A percentile compares a stretch with the other conserved stretches of the same genome.
These are phyloP conservation scores for Umbelopsis sp. DNA, from an alignment of 371 early-diverging fungal species.

Conservation along the genomic window DNA sequence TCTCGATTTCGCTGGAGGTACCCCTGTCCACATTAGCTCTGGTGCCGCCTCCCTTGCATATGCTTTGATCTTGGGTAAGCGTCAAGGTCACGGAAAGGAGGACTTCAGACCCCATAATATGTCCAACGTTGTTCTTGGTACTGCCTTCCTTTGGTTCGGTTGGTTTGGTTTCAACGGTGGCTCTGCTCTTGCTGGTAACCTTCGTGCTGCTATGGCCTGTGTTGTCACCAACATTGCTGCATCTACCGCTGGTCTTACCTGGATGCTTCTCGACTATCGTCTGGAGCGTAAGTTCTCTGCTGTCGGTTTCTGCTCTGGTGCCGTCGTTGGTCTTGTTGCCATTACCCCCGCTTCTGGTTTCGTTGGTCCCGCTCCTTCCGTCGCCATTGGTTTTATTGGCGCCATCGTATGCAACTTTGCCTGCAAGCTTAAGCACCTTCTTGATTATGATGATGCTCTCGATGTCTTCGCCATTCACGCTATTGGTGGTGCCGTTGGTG, in stretches of 20 bases:
- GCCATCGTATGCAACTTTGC: slow-evolving; percentile 78
- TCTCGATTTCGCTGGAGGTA: slow-evolving; percentile 90
- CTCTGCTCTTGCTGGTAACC: slow-evolving; percentile 78
- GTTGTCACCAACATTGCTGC: slow-evolving; percentile 87
- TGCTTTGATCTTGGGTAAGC: slow-evolving; percentile 79
- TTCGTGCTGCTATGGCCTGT: slow-evolving; percentile 86
- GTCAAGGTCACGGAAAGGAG: slow-evolving; percentile 67
- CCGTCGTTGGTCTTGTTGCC: slow-evolving; percentile 90
- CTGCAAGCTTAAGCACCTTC: slow-evolving; percentile 73
- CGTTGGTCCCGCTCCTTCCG: slow-evolving; percentile 81
- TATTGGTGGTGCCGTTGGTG: slow-evolving; percentile 87
- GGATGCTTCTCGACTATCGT: slow-evolving; percentile 83
- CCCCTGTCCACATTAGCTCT: slow-evolving; percentile 90
- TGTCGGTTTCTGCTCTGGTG: slow-evolving; percentile 91
- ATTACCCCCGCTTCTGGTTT: slow-evolving; percentile 94
- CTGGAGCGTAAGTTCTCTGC: slow-evolving; percentile 80
- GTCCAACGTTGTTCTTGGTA: slow-evolving; percentile 83
- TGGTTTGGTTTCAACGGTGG: slow-evolving; percentile 93
- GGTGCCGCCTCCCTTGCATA: slow-evolving; percentile 91
- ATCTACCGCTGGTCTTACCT: slow-evolving; percentile 82
- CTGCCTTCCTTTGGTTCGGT: slow-evolving; percentile 89
- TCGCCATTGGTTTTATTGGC: slow-evolving; percentile 79
- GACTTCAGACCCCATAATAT: slow-evolving; percentile 89
- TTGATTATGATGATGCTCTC: slow-evolving; percentile 88
- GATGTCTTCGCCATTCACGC: slow-evolving; percentile 92